A percentile compares a stretch with the other conserved stretches of the same genome.
phyloP scores from a whole-genome alignment of 805 yeast species.

The Sugiyamaella mastotermitis region DNA sequence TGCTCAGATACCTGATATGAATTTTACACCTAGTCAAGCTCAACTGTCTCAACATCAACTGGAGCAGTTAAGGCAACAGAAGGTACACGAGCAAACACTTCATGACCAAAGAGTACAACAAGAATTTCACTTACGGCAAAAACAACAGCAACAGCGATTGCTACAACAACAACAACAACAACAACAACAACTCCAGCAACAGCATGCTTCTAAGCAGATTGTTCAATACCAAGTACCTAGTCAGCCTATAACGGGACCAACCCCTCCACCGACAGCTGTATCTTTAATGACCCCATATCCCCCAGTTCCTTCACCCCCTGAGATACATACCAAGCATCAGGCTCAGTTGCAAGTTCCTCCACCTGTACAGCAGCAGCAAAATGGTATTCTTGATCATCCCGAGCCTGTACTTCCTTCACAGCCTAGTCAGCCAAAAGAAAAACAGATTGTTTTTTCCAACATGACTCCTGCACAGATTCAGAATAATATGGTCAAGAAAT shows the following conservation, averaged over 20 bases:
- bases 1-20: conserved; percentile 1
- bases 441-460: conserved; percentile 8
- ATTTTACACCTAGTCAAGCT: conserved; percentile 3
- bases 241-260: not conserved
- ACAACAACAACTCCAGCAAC: conserved; percentile 3
- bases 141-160: conserved; percentile 1
- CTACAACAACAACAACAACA: conserved; percentile 3
- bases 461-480: conserved; percentile 11
- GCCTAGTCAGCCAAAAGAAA: conserved; percentile 3
- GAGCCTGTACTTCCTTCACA: conserved; percentile 1
- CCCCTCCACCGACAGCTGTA: not conserved
- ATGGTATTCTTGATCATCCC: not conserved
- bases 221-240: not conserved
- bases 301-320: too few species aligned
- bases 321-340: too few species aligned
- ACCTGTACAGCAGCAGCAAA: too few species aligned
- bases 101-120: conserved; percentile 1
- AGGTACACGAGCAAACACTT: conserved; percentile 1
- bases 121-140: conserved; percentile 1
- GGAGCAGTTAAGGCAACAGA: not conserved
- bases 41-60: not conserved
- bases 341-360: too few species aligned
- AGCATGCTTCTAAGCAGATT: not conserved
- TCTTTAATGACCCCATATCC: not conserved
- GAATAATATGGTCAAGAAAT: conserved; percentile 8